Conservation (phyloP, 1,284 basidiomycete species). For the Trametes sp. region DNA sequence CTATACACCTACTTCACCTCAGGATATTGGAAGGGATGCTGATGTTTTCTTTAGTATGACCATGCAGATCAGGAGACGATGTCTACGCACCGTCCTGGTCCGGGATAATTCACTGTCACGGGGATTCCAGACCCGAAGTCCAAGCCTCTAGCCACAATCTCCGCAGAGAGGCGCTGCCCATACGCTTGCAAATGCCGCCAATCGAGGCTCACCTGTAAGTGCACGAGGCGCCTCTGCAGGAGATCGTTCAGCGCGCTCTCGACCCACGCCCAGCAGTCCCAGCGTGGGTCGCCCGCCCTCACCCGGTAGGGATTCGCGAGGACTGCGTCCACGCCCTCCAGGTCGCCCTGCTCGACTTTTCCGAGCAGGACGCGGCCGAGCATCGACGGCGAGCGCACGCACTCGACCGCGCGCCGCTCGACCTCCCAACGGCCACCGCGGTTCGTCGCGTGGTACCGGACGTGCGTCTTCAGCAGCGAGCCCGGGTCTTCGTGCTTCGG, state of each 20-base stretch:
- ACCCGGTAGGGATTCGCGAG: constrained; percentile 16
- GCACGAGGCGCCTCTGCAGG: constrained; percentile 4
- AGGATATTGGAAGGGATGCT: constrained; percentile 15
- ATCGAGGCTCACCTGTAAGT: constrained; percentile 4
- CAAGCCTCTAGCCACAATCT: constrained; percentile 12
- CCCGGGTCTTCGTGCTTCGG: constrained; percentile 19
- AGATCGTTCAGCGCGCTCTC: constrained; percentile 24
- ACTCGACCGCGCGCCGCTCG: constrained; percentile 26
- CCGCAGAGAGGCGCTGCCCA: constrained; percentile 17
- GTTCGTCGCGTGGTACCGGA: constrained; percentile 26
- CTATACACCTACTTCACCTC: constrained; percentile 9
- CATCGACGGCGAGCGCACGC: constrained; percentile 28
- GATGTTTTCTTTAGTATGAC: not conserved
- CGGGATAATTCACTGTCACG: constrained; percentile 22
- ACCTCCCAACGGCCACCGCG: constrained; percentile 19
- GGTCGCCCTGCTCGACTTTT: constrained; percentile 11
- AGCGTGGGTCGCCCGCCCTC: constrained; percentile 7
- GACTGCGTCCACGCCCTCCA: constrained; percentile 2
- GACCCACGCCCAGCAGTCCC: constrained; percentile 30
- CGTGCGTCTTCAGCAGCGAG: constrained; percentile 17
- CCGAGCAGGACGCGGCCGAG: constrained; percentile 28
- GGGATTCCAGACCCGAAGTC: constrained; percentile 18
- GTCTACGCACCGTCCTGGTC: constrained; percentile 15
- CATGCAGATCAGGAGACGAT: not conserved
- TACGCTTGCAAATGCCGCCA: constrained; percentile 19